Evolutionary conservation across 73 alveolate species (phyloP), one percentile per base, ranked within the genome.

Genomic region (Paramecium biaurelia): DNA sequence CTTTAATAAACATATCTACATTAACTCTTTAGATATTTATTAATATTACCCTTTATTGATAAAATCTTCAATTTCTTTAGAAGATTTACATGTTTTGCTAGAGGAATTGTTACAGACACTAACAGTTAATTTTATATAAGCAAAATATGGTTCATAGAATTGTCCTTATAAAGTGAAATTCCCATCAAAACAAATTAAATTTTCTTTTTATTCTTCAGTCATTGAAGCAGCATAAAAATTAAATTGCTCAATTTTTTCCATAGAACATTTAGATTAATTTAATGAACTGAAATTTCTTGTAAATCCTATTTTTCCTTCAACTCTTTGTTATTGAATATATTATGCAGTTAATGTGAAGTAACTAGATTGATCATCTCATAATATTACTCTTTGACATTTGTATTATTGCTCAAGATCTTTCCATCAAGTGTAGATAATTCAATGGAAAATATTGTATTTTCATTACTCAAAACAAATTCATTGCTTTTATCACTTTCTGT

Each of bases 181-280:
- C 9, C 86, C 86, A 35, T 72, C 26, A 14, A 72, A 34, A 14
- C 86, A 72, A 15, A 72, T 32, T 28, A 72, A n/a, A 37, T 72
- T 72, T 1, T 72, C 37, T 72, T 35, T 35, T 72, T 72, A 72
- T n/a, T 72, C 56, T 34, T 72, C 12, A 15, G 86, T 72, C 35
- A 72, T 28, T 14, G 86, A 72, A 14, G 58, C 86, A 35, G 86
- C n/a, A 3, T 72, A 10, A 43, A 79, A 79, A 79, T 79, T 79
- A 34, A 79, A 47, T 34, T 47, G 9, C 1, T 79, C 74, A 47
- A 79, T 23, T 38, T 24, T 26, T 24, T 38, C 70, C 47, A 0
- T 5, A 21, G 90, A 79, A 21, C 90, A 79, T 43, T 45, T 79
- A 14, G 45, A 42, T 20, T 32, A 12, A 7, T 38, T 43, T 34